Evolutionary conservation across 75 land plant species (phyloP), one percentile per base, ranked within the genome.

Genomic region (Cunninghamia lanceolata): DNA sequence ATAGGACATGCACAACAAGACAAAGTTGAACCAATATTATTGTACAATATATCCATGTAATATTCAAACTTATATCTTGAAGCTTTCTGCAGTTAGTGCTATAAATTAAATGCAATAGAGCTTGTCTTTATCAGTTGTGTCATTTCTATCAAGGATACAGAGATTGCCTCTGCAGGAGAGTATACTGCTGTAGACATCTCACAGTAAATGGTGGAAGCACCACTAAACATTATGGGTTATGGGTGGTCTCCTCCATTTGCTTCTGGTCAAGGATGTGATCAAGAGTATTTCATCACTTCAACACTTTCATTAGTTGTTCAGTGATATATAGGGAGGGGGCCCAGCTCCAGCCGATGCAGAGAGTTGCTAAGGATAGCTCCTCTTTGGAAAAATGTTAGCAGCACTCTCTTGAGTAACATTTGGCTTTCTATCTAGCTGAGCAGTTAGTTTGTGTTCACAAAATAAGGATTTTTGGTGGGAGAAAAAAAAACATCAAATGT

Each of bases 41-140:
- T 83, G 43, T 63, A 90, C 75, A 86, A 52, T 90, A 34, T 86
- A 81, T 59, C 90, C 96, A 84, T 74, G 88, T 76, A 84, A 87
- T n/a, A 83, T 71, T 59, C 91, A 91, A 71, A 85, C 76, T 25
- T 79, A 85, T 86, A 94, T 94, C 73, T 52, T 85, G 34, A 89
- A 81, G 91, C 53, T 32, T 75, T 21, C 87, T 40, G 34, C 89
- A 46, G 17, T 70, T 68, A 25, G 85, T 53, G 13, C 63, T 25
- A 34, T 90, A 82, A 30, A 87, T 21, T 56, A 4, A 17, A 17
- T 19, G 63, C 63, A 56, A 56, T 21, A 56, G 63, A 56, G 28
- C 15, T 56, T 56, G 7, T 17, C 5, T 56, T 56, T 56, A 19
- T 56, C 63, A 6, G 63, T 56, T 56, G 59, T 54, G 21, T 56